Base-by-base conservation (phyloP, 257 asterid genomes). In the Echium plantagineum region DNA sequence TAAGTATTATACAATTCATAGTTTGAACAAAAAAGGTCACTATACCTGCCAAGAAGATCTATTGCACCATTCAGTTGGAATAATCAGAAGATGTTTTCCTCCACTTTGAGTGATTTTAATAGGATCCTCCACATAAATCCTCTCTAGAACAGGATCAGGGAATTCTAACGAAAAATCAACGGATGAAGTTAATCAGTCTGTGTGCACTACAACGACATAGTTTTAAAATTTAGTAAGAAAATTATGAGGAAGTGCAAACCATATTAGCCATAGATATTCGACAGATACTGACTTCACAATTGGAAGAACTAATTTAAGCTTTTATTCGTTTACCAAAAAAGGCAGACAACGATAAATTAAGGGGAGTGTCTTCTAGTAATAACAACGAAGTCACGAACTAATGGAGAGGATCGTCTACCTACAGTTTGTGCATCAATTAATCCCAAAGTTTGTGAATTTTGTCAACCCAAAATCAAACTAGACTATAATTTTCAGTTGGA, bases 1-100 rank as follows among this genome's bases (percentile, higher is more conserved):
- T 24, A 57, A 20, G 47, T 35, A 42, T 22, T 48, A 24, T 24
- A n/a, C 72, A 54, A 52, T 17, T 21, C 6, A 20, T 21, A 7
- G 16, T 35, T 16, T 61, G 54, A 52, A 55, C 51, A 53, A 21
- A 54, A 35, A 48, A 57, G 54, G 59, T 51, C 60, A 59, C 54
- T 68, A 53, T 63, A 84, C 95, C 86, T 86, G 80, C 64, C 73
- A 55, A 68, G 67, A 68, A 71, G 85, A 63, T 81, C 85, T 52
- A 65, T 38, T 16, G 51, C 66, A 68, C 64, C 64, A 31, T 69
- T 81, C 38, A 69, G 62, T 58, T 71, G 83, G 62, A 71, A 70
- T 65, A 35, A 61, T 35, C 58, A 48, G 26, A 75, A 55, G 73
- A 62, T 77, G 67, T 74, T 73, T 56, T 75, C 7, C 82, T 55